A percentile compares a stretch with the other conserved stretches of the same genome.
These are phyloP conservation scores for Tulasnella sp. DNA, from an alignment of 768 basidiomycete species.

Conservation along the genomic window DNA sequence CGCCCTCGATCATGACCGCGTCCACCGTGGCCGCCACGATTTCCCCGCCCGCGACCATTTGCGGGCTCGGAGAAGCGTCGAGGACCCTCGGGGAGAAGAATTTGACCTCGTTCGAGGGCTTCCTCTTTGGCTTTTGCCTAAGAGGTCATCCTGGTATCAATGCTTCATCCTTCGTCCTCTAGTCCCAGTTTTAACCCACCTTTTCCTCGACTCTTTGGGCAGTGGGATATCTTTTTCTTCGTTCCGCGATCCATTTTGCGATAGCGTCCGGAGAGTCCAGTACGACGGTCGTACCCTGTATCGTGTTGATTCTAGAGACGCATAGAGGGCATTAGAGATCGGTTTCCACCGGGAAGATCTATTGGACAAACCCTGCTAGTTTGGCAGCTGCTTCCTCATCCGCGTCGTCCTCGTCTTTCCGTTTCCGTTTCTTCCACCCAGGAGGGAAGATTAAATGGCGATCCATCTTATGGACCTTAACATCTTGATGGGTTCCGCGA, in stretches of 20 bases:
- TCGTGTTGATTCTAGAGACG: slow-evolving; percentile 64
- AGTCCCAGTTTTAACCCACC: slow-evolving; percentile 37
- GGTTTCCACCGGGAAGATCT: slow-evolving; percentile 60
- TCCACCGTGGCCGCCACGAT: neutral
- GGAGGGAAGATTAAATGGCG: slow-evolving; percentile 82
- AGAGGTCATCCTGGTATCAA: neutral
- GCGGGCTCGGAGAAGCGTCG: slow-evolving; percentile 3
- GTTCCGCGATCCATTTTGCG: slow-evolving; percentile 84
- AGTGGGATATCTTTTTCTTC: slow-evolving; percentile 85
- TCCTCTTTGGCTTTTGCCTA: slow-evolving; percentile 30
- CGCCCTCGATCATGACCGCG: slow-evolving; percentile 8
- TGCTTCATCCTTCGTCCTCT: neutral
- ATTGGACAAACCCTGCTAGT: slow-evolving; percentile 25
- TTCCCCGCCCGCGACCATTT: slow-evolving; percentile 5
- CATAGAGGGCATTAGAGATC: slow-evolving; percentile 55
- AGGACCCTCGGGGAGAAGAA: slow-evolving; percentile 10
- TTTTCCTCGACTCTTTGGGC: slow-evolving; percentile 72
- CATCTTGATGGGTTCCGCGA: slow-evolving; percentile 60
- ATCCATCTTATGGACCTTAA: slow-evolving; percentile 87
- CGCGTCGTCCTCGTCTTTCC: slow-evolving; percentile 64
- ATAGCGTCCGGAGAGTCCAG: slow-evolving; percentile 83
- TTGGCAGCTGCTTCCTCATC: slow-evolving; percentile 27
- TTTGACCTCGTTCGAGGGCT: slow-evolving; percentile 33
- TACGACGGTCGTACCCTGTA: slow-evolving; percentile 75
- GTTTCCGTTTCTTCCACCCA: slow-evolving; percentile 64